phyloP scores from a whole-genome alignment of 2,329 filamentous ascomycete genomes.

The Mycosphaerelloides madeirae region DNA sequence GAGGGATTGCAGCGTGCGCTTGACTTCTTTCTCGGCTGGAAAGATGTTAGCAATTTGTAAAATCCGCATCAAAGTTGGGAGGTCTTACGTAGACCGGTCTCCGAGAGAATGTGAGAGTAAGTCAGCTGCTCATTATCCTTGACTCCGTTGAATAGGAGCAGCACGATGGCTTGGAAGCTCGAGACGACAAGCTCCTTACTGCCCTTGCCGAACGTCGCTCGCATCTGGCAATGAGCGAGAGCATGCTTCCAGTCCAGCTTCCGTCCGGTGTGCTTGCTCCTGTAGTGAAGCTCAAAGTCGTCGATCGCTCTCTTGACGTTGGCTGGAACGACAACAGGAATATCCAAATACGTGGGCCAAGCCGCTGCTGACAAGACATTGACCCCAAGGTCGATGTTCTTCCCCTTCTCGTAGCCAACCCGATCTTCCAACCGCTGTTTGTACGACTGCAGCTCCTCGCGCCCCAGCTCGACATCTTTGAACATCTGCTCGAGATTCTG shows the following conservation, averaged over 20 bases:
- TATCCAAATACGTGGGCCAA: slow-evolving; percentile 88
- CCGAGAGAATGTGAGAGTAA: slow-evolving; percentile 69
- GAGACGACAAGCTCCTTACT: slow-evolving; percentile 85
- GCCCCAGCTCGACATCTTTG: slow-evolving; percentile 89
- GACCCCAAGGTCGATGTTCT: slow-evolving; percentile 71
- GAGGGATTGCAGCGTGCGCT: slow-evolving; percentile 88
- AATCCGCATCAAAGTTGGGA: neutral
- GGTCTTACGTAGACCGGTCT: slow-evolving; percentile 64
- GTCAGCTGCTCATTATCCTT: slow-evolving; percentile 59
- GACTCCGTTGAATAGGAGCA: slow-evolving; percentile 81
- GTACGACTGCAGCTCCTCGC: slow-evolving; percentile 89
- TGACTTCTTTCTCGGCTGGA: slow-evolving; percentile 67
- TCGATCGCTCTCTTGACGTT: slow-evolving; percentile 72
- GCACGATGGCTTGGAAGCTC: slow-evolving; percentile 84
- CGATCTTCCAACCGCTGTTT: slow-evolving; percentile 62
- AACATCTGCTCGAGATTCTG: slow-evolving; percentile 99
- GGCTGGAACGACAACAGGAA: slow-evolving; percentile 66
- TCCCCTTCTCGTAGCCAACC: slow-evolving; percentile 38
- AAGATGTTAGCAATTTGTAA: slow-evolving; percentile 23
- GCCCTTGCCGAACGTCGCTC: slow-evolving; percentile 72
- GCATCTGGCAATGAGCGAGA: slow-evolving; percentile 84
- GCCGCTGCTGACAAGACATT: slow-evolving; percentile 86
- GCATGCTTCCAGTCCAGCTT: slow-evolving; percentile 88
- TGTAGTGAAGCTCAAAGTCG: slow-evolving; percentile 81
- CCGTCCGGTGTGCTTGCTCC: slow-evolving; percentile 80